phyloP scores from a whole-genome alignment of 345 rosid species.

The Gossypium thurberi region DNA sequence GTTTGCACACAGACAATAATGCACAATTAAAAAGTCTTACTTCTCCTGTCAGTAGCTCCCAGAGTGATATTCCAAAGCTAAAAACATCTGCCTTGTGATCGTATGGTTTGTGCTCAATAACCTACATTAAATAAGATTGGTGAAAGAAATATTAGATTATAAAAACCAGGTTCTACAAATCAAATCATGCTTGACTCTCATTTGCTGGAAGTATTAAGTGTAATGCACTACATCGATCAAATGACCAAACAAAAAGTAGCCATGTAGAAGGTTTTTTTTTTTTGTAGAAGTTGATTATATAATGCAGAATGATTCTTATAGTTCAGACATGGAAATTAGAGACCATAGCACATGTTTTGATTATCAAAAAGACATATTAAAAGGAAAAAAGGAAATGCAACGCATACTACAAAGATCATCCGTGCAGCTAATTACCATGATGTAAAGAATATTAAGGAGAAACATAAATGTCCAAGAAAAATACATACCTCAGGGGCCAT shows the following conservation, averaged over 20 bases:
- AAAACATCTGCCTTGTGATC: constrained; percentile 90
- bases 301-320: not conserved
- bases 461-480: constrained; percentile 9
- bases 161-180: not conserved
- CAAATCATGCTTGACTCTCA: not conserved
- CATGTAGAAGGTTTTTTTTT: not conserved
- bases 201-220: too few relatives aligned
- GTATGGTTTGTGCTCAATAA: constrained; percentile 86
- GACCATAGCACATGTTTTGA: not conserved
- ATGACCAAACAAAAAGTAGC: not conserved
- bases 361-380: constrained; percentile 5
- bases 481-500: constrained; percentile 93
- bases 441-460: constrained; percentile 9
- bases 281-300: not conserved
- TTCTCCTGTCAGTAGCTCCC: constrained; percentile 96
- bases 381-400: not conserved
- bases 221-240: not conserved
- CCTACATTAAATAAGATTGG: constrained; percentile 45
- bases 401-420: not conserved
- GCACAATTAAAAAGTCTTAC: constrained; percentile 32
- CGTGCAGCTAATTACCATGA: not conserved
- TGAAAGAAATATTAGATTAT: not conserved
- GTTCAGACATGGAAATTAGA: not conserved
- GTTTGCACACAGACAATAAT: constrained; percentile 6
- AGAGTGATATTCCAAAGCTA: constrained; percentile 77